Base-by-base conservation (phyloP, 1,284 basidiomycete species). In the Cutaneotrichosporon daszewskae region DNA sequence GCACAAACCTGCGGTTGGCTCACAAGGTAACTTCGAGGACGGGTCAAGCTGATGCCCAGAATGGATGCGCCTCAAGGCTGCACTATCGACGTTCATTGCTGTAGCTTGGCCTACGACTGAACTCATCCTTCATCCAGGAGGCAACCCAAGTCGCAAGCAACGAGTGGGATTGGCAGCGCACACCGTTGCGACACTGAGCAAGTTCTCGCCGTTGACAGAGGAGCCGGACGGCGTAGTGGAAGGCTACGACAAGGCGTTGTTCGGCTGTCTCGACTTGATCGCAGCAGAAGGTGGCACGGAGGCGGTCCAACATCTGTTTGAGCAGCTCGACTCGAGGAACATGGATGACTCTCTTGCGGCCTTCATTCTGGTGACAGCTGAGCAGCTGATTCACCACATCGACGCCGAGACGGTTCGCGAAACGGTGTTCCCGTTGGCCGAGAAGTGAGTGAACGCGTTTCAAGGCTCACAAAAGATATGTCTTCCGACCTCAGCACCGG, bases 231-330 rank as follows among this genome's bases (percentile, higher is more conserved):
- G 46, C 14, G 49, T 42, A 1, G 32, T 50, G 3, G 59, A 60
- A 22, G 37, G 48, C 8, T 62, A 60, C 36, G 55, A 65, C 16
- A 37, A 49, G 20, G 32, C 61, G 3, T 32, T 65, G 13, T 58
- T 55, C 45, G 64, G 62, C 0, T 53, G 41, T 11, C 49, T 63
- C 4, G 64, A 67, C 34, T 37, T 67, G 17, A 32, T 62, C 7
- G 55, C 49, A 12, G 53, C 41, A 32, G 16, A 44, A 16, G 34
- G 49, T 10, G 41, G 56, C 29, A 3, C 55, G 29, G 13, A 29
- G 22, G 16, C 27, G 3, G 18, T 51, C 32, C 24, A 38, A 22
- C 9, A 24, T 5, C 34, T 51, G 6, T 43, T 51, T 27, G 25
- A 29, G 8, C 26, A 33, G 14, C 34, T 51, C 11, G 19, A 32